Evolutionary conservation across 805 yeast genomes (phyloP).

Genomic region (Saccharomycopsis sp.): DNA sequence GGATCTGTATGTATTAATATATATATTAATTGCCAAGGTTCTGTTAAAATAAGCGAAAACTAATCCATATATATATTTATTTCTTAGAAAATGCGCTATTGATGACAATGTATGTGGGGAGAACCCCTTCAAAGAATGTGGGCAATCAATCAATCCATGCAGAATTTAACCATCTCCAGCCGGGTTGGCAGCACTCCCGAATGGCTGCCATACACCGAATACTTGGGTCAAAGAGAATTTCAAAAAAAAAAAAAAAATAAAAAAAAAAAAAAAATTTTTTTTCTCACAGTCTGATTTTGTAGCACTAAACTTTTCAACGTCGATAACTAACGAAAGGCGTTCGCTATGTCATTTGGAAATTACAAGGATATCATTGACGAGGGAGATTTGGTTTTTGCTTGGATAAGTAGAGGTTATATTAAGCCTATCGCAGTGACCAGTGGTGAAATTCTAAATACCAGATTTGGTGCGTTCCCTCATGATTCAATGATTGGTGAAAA

Average conservation of each 20-base stretch:
- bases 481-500: conserved; percentile 69
- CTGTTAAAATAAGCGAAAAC: no score
- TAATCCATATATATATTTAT: no score
- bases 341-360: conserved; percentile 42
- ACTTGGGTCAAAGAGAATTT: neutral
- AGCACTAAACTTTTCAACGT: neutral
- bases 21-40: no score
- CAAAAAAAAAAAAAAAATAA: neutral
- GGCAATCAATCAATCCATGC: no score
- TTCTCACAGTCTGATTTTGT: neutral
- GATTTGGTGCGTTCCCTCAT: conserved; percentile 89
- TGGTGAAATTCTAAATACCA: conserved; percentile 66
- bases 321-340: no score
- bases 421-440: conserved; percentile 61
- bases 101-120: no score
- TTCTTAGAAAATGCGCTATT: no score
- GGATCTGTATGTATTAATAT: no score
- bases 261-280: neutral
- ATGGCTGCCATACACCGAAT: neutral
- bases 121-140: no score
- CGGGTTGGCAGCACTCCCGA: no score
- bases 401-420: conserved; percentile 72
- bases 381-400: conserved; percentile 82
- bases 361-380: conserved; percentile 68
- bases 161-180: no score